phyloP scores from a whole-genome alignment of 2,329 filamentous ascomycete genomes.

The Sclerotinia spermophila region DNA sequence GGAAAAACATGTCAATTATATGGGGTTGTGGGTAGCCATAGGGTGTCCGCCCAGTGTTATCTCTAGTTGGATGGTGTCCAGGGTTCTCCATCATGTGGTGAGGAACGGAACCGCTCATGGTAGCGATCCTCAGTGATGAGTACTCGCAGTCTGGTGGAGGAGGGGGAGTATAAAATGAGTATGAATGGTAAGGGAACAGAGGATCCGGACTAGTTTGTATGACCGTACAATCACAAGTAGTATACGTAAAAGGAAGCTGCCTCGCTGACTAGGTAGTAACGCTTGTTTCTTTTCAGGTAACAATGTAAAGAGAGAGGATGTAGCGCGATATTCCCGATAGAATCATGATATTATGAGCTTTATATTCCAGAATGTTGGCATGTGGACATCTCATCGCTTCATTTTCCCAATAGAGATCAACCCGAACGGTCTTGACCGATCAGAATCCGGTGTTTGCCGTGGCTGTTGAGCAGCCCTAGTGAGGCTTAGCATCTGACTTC shows the following conservation, averaged over 20 bases:
- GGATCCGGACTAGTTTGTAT: background rate
- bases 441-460: background rate
- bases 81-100: background rate
- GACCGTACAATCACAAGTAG: background rate
- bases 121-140: background rate
- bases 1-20: slow-evolving; percentile 59
- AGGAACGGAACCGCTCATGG: slow-evolving; percentile 9
- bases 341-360: background rate
- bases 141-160: background rate
- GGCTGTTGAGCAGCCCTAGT: slow-evolving; percentile 5
- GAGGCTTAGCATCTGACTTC: slow-evolving; percentile 15
- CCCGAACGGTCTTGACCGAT: background rate
- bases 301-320: background rate
- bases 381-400: no score
- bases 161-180: background rate
- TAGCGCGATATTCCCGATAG: background rate
- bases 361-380: background rate
- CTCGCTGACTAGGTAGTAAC: background rate
- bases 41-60: background rate
- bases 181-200: background rate
- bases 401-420: background rate
- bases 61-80: background rate
- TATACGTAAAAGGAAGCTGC: background rate
- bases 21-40: slow-evolving; percentile 36
- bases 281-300: background rate